Evolutionary conservation across 345 rosid species (phyloP), one percentile per base, ranked within the genome.

Genomic region (Dimocarpus longan): DNA sequence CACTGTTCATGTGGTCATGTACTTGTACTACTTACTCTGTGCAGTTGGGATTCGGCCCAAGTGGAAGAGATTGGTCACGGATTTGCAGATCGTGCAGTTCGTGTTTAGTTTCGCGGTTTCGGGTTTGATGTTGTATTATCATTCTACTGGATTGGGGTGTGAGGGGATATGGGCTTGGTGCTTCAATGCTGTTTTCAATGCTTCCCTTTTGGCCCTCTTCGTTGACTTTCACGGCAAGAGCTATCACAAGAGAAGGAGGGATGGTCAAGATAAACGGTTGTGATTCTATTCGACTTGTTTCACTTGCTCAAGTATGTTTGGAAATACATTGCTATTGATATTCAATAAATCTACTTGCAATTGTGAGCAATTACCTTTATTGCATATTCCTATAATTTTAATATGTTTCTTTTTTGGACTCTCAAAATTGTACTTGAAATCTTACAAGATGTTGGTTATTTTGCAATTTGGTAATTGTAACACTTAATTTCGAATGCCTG

Each of bases 31-130:
- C 62, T 76, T 93, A 0, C 80, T 82, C 13, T 91, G 90, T 42
- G 90, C 93, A 10, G 48, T 90, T 5, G 98, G 93, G 8, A 56
- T 79, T 52, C 84, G 90, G 5, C 98, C 98, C 0, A 90, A 6
- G 79, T 93, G 98, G 97, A 93, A 93, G 90, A 89, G 88, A 70
- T 48, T 90, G 83, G 97, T 92, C 10, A 93, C 98, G 7, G 78
- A 92, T 76, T 87, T 83, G 68, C 98, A 93, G 88, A 91, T 93
- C 37, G 91, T 87, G 65, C 98, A 93, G 82, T 92, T 93, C n/a
- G 80, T 86, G 64, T 90, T 90, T 40, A 84, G 95, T 66, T 92
- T 92, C 56, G 22, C 75, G 3, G 81, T 87, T 16, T 86, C 92
- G 1, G 86, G 60, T 71, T 60, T 84, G 87, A 91, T 92, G 91